These are phyloP conservation scores for Pseudonectria foliicola DNA, from an alignment of 2,329 filamentous ascomycete genomes.

Conservation along the genomic window DNA sequence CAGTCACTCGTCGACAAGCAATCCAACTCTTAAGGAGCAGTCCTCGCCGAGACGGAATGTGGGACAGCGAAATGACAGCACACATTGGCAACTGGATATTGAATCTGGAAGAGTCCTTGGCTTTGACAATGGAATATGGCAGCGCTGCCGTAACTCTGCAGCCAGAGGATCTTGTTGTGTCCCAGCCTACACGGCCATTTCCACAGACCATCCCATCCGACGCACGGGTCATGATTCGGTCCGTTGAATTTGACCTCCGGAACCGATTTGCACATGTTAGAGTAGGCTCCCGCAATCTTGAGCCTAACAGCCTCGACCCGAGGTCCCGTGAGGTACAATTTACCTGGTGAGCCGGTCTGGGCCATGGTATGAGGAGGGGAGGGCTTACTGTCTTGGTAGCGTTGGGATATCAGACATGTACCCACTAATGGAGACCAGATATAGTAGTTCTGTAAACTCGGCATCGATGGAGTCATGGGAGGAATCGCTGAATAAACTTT, in stretches of 20 bases:
- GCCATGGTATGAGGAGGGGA: too few relatives aligned
- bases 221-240: constrained; percentile 48
- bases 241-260: constrained; percentile 50
- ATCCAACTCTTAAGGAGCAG: constrained; percentile 54
- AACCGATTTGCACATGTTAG: constrained; percentile 41
- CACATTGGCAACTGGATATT: constrained; percentile 50
- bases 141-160: constrained; percentile 1
- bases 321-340: constrained; percentile 39
- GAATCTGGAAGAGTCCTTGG: constrained; percentile 44
- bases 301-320: constrained; percentile 36
- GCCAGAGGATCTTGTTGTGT: not conserved
- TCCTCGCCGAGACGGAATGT: constrained; percentile 60
- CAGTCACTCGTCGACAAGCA: constrained; percentile 48
- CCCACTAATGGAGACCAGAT: too few relatives aligned
- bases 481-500: too few relatives aligned
- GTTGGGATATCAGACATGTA: too few relatives aligned
- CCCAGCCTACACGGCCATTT: constrained; percentile 9
- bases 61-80: constrained; percentile 56
- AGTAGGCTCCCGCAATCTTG: constrained; percentile 46
- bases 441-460: too few relatives aligned
- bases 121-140: constrained; percentile 20
- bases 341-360: constrained; percentile 38
- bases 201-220: constrained; percentile 39
- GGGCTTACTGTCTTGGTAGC: too few relatives aligned
- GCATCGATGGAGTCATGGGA: too few relatives aligned